phyloP scores from a whole-genome alignment of 2,329 filamentous ascomycete species.

The Gnomoniopsis sp. region DNA sequence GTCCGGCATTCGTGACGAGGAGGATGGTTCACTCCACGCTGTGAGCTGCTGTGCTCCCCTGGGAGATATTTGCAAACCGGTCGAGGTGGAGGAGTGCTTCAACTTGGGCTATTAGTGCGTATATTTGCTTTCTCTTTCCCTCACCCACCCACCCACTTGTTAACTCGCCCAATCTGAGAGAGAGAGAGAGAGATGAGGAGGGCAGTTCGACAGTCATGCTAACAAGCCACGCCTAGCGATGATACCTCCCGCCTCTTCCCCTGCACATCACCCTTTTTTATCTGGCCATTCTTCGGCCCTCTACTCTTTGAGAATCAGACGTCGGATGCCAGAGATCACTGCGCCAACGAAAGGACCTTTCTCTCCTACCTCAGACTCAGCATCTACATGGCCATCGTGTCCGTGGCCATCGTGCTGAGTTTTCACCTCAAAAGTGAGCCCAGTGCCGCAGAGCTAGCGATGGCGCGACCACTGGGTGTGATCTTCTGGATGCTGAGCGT shows the following conservation, averaged over 20 bases:
- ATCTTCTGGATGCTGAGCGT: constrained; percentile 84
- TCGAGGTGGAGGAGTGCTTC: constrained; percentile 38
- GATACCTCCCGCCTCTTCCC: not conserved
- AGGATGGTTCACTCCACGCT: constrained; percentile 28
- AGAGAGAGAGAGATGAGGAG: too few relatives aligned
- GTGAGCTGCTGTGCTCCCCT: constrained; percentile 38
- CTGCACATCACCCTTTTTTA: constrained; percentile 44
- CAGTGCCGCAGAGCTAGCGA: constrained; percentile 64
- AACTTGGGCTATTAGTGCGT: constrained; percentile 13
- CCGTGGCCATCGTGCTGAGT: constrained; percentile 84
- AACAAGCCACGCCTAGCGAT: not conserved
- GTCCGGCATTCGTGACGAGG: constrained; percentile 28
- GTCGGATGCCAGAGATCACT: constrained; percentile 74
- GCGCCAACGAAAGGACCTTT: constrained; percentile 79
- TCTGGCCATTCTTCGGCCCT: constrained; percentile 62
- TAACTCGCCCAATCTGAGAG: too few relatives aligned
- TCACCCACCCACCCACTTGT: too few relatives aligned
- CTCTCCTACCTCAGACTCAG: constrained; percentile 87
- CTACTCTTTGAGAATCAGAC: constrained; percentile 71
- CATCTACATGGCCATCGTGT: constrained; percentile 87
- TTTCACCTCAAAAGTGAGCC: constrained; percentile 84
- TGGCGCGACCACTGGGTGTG: constrained; percentile 80
- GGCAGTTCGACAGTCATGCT: constrained; percentile 25
- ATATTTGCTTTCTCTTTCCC: not conserved
- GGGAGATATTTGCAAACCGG: constrained; percentile 35